phyloP scores from a whole-genome alignment of 2,329 filamentous ascomycete species.

The Botrytis fabae region DNA sequence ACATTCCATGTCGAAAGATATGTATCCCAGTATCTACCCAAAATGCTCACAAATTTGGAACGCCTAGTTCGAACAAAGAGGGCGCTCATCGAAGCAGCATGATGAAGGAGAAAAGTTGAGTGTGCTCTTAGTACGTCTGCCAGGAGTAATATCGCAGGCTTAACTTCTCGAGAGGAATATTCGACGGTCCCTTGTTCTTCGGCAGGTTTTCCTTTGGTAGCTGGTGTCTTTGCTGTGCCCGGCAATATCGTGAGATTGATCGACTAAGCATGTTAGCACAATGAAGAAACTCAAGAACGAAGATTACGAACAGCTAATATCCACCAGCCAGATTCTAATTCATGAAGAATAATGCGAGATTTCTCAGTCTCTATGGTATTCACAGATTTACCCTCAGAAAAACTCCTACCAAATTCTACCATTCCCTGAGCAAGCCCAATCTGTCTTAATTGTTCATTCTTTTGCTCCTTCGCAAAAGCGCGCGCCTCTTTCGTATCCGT shows the following conservation, averaged over 20 bases:
- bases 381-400: constrained; percentile 73
- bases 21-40: constrained; percentile 80
- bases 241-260: constrained; percentile 76
- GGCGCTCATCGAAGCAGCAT: constrained; percentile 70
- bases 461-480: constrained; percentile 56
- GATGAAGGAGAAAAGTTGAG: constrained; percentile 81
- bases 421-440: constrained; percentile 96
- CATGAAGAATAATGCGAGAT: constrained; percentile 77
- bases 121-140: constrained; percentile 83
- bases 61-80: constrained; percentile 67
- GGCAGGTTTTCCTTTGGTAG: constrained; percentile 34
- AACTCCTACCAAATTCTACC: constrained; percentile 87
- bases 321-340: constrained; percentile 94
- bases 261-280: constrained; percentile 52
- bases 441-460: constrained; percentile 85
- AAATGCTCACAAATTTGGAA: constrained; percentile 66
- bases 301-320: constrained; percentile 73
- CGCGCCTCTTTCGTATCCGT: constrained; percentile 34
- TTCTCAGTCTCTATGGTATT: constrained; percentile 91
- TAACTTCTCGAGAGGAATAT: constrained; percentile 88
- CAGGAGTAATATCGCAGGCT: constrained; percentile 74
- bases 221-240: constrained; percentile 53
- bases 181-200: constrained; percentile 52
- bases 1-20: constrained; percentile 79
- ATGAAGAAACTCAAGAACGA: constrained; percentile 2